phyloP scores from a whole-genome alignment of 495 filamentous ascomycete species.

The Penicillium ucsense region DNA sequence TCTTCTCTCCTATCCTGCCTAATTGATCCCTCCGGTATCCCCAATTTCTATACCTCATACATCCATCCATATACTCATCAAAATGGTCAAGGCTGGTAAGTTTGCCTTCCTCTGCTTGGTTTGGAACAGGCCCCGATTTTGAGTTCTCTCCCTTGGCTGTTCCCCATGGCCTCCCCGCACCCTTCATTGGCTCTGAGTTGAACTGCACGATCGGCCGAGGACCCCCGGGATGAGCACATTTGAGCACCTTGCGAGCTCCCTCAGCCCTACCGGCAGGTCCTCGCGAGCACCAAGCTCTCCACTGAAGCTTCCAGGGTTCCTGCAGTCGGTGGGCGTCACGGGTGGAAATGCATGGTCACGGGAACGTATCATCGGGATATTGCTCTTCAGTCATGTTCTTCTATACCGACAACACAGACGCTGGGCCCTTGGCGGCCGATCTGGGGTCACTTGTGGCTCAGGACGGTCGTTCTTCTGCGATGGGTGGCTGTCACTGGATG shows the following conservation, averaged over 20 bases:
- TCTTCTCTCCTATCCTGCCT: constrained; percentile 7
- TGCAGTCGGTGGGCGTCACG: not conserved
- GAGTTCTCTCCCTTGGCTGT: too few species aligned
- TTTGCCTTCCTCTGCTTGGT: constrained; percentile 11
- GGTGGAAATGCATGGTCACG: not conserved
- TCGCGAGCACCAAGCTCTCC: constrained; percentile 7
- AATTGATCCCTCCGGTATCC: not conserved
- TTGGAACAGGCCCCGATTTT: not conserved
- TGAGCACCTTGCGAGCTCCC: constrained; percentile 41
- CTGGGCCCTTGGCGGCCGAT: too few species aligned
- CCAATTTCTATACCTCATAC: constrained; percentile 5
- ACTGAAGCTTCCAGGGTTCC: constrained; percentile 1
- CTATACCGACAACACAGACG: too few species aligned
- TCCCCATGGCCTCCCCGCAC: not conserved
- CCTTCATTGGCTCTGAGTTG: not conserved
- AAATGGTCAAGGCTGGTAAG: constrained; percentile 95
- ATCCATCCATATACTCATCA: constrained; percentile 37
- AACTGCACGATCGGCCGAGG: constrained; percentile 6
- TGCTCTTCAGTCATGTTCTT: too few species aligned
- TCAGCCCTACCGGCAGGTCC: constrained; percentile 26
- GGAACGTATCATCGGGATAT: too few species aligned
- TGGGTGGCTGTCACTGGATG: too few species aligned
- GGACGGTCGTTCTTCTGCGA: too few species aligned
- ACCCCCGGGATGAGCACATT: constrained; percentile 42
- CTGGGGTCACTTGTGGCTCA: too few species aligned